Evolutionary conservation across 768 basidiomycete species (phyloP).

Genomic region (Lactarius quietus): DNA sequence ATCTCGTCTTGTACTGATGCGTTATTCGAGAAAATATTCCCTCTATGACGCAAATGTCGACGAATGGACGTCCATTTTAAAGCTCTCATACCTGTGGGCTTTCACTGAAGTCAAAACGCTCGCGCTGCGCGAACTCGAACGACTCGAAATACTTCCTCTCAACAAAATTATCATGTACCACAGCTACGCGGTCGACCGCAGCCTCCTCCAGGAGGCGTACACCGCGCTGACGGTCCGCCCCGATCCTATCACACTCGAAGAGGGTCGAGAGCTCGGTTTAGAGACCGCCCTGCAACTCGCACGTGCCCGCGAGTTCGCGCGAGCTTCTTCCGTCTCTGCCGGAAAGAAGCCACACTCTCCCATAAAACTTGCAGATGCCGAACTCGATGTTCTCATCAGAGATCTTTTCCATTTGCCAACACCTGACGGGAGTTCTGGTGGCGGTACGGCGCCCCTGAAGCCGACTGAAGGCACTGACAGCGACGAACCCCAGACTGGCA

Average conservation of each 20-base stretch:
- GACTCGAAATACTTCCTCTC: slow-evolving; percentile 43
- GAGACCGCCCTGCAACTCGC: slow-evolving; percentile 53
- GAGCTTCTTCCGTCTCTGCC: neutral
- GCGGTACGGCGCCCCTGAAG: neutral
- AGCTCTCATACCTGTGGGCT: slow-evolving; percentile 51
- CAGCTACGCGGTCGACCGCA: slow-evolving; percentile 44
- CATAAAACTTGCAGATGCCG: neutral
- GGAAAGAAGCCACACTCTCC: neutral
- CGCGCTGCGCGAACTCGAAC: slow-evolving; percentile 52
- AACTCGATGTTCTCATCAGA: slow-evolving; percentile 22
- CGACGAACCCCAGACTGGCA: neutral
- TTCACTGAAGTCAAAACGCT: slow-evolving; percentile 50
- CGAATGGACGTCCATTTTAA: slow-evolving; percentile 55
- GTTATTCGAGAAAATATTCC: slow-evolving; percentile 46
- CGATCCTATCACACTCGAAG: slow-evolving; percentile 50
- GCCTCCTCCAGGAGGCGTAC: slow-evolving; percentile 52
- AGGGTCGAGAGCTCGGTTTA: slow-evolving; percentile 54
- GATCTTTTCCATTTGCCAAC: slow-evolving; percentile 18
- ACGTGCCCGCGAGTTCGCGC: slow-evolving; percentile 45
- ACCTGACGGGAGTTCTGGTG: neutral
- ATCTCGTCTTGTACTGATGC: neutral
- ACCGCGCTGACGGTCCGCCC: slow-evolving; percentile 48
- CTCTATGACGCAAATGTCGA: slow-evolving; percentile 47
- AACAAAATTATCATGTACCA: slow-evolving; percentile 60
- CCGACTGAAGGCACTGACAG: neutral